These are phyloP conservation scores for Tylopilus intermedius DNA, from an alignment of 768 basidiomycete species.

Conservation along the genomic window DNA sequence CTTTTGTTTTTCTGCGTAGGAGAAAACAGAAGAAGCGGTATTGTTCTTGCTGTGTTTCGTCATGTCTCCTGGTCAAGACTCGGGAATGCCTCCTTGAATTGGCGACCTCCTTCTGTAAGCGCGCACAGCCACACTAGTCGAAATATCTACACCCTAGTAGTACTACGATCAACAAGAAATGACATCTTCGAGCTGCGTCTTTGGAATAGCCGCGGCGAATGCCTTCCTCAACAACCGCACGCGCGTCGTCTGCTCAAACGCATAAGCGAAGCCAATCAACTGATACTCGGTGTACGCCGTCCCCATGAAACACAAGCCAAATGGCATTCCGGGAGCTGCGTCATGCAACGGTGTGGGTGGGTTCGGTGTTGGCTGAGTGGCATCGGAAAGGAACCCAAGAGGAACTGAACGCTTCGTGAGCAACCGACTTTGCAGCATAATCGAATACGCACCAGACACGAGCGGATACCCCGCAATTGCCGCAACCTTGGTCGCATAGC, in stretches of 20 bases:
- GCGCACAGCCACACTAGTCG: background rate
- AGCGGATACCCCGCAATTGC: slow-evolving; percentile 37
- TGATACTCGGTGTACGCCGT: slow-evolving; percentile 42
- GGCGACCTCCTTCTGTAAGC: background rate
- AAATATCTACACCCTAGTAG: background rate
- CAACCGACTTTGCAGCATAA: background rate
- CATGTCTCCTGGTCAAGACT: slow-evolving; percentile 40
- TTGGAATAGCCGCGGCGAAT: slow-evolving; percentile 50
- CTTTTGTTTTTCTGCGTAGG: slow-evolving; percentile 84
- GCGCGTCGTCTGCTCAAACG: slow-evolving; percentile 54
- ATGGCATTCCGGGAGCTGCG: slow-evolving; percentile 36
- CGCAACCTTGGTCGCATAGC: slow-evolving; percentile 26
- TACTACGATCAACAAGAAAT: slow-evolving; percentile 7
- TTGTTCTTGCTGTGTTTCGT: slow-evolving; percentile 91
- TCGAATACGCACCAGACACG: slow-evolving; percentile 24
- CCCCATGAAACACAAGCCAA: slow-evolving; percentile 42
- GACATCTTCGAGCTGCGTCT: slow-evolving; percentile 42
- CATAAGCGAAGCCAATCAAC: slow-evolving; percentile 41
- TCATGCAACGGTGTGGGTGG: slow-evolving; percentile 34
- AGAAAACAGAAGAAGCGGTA: slow-evolving; percentile 84
- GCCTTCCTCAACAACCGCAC: slow-evolving; percentile 45
- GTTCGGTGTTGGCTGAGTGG: slow-evolving; percentile 25
- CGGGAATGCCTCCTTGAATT: background rate
- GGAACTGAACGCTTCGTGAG: slow-evolving; percentile 37
- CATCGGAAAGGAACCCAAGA: slow-evolving; percentile 36